These are phyloP conservation scores for Pleurozium schreberi DNA, from an alignment of 225 moss, liverwort and hornwort species.

Conservation along the genomic window DNA sequence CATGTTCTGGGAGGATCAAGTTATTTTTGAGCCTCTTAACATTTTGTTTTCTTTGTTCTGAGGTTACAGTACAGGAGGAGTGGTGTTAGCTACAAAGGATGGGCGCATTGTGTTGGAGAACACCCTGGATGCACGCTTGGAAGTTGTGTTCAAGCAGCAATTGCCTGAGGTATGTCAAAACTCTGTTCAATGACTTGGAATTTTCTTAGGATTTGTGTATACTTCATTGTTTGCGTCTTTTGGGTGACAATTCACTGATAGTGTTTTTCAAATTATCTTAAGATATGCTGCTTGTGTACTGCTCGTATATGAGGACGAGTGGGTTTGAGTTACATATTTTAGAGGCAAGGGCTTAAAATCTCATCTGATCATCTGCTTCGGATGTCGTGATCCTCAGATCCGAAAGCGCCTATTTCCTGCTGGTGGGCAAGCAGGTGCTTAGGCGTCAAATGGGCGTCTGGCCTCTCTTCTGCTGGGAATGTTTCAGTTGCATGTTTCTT, in stretches of 20 bases:
- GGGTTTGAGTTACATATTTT: neutral
- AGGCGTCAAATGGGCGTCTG: neutral
- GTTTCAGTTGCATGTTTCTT: neutral
- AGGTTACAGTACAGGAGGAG: conserved; percentile 35
- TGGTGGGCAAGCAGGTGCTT: conserved; percentile 40
- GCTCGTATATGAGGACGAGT: neutral
- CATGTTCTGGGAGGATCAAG: neutral
- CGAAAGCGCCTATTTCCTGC: conserved; percentile 46
- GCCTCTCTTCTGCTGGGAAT: neutral
- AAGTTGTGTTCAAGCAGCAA: conserved; percentile 66
- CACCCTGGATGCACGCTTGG: conserved; percentile 55
- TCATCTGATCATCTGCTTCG: neutral
- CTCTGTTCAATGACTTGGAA: neutral
- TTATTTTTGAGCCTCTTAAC: neutral
- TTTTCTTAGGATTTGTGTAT: neutral
- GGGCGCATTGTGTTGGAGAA: conserved; percentile 63
- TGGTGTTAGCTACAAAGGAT: conserved; percentile 60
- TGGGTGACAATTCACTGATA: neutral
- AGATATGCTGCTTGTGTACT: neutral
- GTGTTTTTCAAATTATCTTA: neutral
- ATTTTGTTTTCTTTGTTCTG: neutral
- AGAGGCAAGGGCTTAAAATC: neutral
- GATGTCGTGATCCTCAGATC: conserved; percentile 14
- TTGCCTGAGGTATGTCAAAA: conserved; percentile 32
- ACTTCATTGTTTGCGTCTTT: neutral